phyloP scores from a whole-genome alignment of 768 basidiomycete genomes.

The Terana coerulea region DNA sequence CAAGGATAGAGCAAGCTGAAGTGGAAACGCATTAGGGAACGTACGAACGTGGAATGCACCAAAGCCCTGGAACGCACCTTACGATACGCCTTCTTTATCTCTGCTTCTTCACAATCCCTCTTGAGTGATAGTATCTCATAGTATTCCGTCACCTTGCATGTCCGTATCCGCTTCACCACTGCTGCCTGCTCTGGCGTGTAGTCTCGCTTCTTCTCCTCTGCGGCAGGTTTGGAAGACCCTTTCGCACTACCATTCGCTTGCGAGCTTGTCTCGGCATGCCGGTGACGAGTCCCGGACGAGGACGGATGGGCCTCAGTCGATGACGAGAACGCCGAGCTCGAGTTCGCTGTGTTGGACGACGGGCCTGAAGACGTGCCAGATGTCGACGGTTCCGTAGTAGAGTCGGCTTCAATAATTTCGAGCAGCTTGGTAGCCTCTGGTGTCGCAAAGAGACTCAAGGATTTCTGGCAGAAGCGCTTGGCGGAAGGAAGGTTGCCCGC shows the following conservation, averaged over 20 bases:
- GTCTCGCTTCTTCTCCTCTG: slow-evolving; percentile 64
- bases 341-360: slow-evolving; percentile 29
- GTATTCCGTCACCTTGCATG: slow-evolving; percentile 86
- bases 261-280: slow-evolving; percentile 32
- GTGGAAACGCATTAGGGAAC: neutral
- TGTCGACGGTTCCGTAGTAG: slow-evolving; percentile 29
- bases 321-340: slow-evolving; percentile 41
- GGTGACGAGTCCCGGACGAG: slow-evolving; percentile 65
- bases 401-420: slow-evolving; percentile 57
- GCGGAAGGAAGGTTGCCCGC: slow-evolving; percentile 73
- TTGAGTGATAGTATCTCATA: slow-evolving; percentile 86
- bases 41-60: too few relatives aligned
- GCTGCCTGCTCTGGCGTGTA: slow-evolving; percentile 82
- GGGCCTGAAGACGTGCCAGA: slow-evolving; percentile 39
- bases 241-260: slow-evolving; percentile 48
- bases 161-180: slow-evolving; percentile 80
- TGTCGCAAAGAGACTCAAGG: slow-evolving; percentile 76
- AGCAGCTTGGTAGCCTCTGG: slow-evolving; percentile 70
- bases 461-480: slow-evolving; percentile 87
- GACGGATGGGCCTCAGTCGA: slow-evolving; percentile 70
- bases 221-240: slow-evolving; percentile 31
- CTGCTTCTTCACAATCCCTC: slow-evolving; percentile 77
- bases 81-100: slow-evolving; percentile 93
- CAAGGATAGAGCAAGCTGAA: slow-evolving; percentile 78
- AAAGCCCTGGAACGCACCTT: slow-evolving; percentile 59